Base-by-base conservation (phyloP, 2,329 filamentous ascomycete species). In the Botrytis hyacinthi region DNA sequence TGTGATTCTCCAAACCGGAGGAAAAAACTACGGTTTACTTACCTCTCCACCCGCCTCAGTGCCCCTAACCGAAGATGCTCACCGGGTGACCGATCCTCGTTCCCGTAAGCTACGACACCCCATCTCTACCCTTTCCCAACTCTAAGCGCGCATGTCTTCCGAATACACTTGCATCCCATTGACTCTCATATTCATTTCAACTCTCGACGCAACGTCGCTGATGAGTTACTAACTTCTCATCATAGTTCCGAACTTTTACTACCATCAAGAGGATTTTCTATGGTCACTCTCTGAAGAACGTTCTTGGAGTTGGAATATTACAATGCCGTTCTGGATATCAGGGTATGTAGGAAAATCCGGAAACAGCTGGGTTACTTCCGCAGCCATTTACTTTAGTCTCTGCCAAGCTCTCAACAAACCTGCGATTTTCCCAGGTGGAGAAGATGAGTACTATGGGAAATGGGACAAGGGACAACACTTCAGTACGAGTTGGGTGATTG, bases 291-390 rank as follows among this genome's bases (percentile, higher is more conserved):
- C 60, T 2, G 20, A 10, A 29, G 5, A 54, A 14, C 60, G 61
- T 20, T 4, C n/a, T 20, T 72, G 70, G 70, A 46, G 4, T 16
- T 72, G 70, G 70, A 72, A 67, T 22, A 37, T 72, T 26, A 72
- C 48, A 3, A 61, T 72, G 29, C 70, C 70, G 12, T 72, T 72
- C 46, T 72, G 70, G 70, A 67, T 72, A 32, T 66, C 62, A 14
- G 70, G 70, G 2, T 72, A 72, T 20, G 61, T 46, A 5, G 35
- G n/a, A 9, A 26, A 20, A 29, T 44, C 46, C 1, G 46, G 46
- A 5, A 57, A 54, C 29, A 54, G 35, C 42, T 72, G 48, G 32
- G 66, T 48, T 2, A 72, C 70, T 20, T 57, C 35, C 20, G 70
- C 70, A 8, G 70, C 46, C 18, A 37, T 72, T 6, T 72, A 72